These are phyloP conservation scores for Cytospora schulzeri DNA, from an alignment of 2,329 filamentous ascomycete genomes.

Conservation along the genomic window DNA sequence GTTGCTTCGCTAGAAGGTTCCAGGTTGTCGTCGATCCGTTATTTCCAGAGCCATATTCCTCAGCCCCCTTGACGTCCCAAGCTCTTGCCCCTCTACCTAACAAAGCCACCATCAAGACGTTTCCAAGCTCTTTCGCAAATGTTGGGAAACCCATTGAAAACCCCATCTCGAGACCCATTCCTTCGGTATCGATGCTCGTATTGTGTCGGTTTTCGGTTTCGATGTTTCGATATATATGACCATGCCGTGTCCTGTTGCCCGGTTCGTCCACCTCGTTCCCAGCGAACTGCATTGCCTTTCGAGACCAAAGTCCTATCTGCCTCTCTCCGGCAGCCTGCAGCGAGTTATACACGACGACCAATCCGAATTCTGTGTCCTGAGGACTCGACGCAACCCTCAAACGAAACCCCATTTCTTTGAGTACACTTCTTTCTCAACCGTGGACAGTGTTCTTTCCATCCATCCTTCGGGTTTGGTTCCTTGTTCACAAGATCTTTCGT, in stretches of 20 bases:
- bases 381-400: no score
- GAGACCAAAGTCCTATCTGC: background rate
- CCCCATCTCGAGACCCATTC: background rate
- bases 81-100: background rate
- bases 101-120: background rate
- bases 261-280: no score
- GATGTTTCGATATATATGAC: background rate
- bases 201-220: background rate
- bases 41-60: background rate
- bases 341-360: background rate
- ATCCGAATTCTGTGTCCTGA: background rate
- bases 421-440: background rate
- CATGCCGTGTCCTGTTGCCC: background rate
- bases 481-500: background rate
- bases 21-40: background rate
- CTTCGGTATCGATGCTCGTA: background rate
- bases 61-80: background rate
- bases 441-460: background rate
- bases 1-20: background rate
- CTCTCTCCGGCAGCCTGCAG: background rate
- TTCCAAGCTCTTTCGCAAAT: background rate
- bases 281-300: background rate
- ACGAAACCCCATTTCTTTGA: background rate
- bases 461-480: conserved; percentile 4
- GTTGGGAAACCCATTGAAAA: background rate